A percentile compares a stretch with the other conserved stretches of the same genome.
Evolutionary conservation across 192 early-diverging fungal genomes (phyloP).

Genomic region (Physocladia obscura): DNA sequence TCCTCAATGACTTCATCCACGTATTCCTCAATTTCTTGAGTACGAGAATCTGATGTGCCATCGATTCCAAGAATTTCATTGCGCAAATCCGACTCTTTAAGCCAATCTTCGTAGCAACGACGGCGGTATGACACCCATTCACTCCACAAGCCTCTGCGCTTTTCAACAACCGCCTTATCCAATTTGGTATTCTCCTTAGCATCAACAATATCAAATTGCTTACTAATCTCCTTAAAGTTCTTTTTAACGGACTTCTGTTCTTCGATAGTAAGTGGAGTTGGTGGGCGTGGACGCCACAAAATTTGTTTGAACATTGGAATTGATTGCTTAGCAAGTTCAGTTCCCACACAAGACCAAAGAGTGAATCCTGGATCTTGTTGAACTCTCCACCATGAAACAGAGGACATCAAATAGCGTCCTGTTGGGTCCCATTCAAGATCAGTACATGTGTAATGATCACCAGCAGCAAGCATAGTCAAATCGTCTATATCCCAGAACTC

Average conservation of each 20-base stretch:
- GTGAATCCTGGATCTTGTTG: constrained; percentile 86
- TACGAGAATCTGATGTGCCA: constrained; percentile 50
- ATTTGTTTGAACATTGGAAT: constrained; percentile 89
- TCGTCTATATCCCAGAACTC: constrained; percentile 93
- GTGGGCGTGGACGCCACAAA: constrained; percentile 92
- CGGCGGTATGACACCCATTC: constrained; percentile 86
- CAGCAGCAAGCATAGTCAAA: constrained; percentile 57
- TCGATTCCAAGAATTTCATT: constrained; percentile 53
- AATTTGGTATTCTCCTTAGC: constrained; percentile 67
- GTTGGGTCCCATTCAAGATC: constrained; percentile 99
- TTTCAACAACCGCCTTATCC: constrained; percentile 71
- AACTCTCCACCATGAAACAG: constrained; percentile 84
- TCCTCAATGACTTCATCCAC: constrained; percentile 89
- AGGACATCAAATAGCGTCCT: constrained; percentile 87
- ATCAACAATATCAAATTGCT: constrained; percentile 89
- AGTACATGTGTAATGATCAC: constrained; percentile 92
- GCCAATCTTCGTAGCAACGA: constrained; percentile 55
- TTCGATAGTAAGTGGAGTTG: constrained; percentile 72
- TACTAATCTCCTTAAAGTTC: constrained; percentile 86
- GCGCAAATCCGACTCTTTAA: constrained; percentile 57
- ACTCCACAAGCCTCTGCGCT: constrained; percentile 70
- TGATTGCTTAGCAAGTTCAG: constrained; percentile 69
- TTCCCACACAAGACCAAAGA: constrained; percentile 90
- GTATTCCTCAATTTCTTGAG: constrained; percentile 79
- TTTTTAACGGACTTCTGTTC: constrained; percentile 86